Evolutionary conservation across 805 yeast genomes (phyloP).

Genomic region (Saturnispora galanensis): DNA sequence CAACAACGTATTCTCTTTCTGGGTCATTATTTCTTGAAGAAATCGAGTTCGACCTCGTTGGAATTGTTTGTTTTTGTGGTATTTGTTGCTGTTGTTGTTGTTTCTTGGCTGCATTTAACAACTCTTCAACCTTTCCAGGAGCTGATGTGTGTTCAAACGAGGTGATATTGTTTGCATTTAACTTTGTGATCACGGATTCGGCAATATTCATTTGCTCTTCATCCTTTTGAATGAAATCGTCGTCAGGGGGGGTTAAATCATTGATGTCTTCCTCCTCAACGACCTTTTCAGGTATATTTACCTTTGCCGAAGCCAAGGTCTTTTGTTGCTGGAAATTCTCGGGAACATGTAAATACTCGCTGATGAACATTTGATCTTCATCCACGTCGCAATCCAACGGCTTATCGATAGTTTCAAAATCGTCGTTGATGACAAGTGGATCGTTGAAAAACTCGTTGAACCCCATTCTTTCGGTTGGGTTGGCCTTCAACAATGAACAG

Average conservation of each 20-base stretch:
- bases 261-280: slow-evolving; percentile 5
- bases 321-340: not conserved
- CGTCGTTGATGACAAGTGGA: slow-evolving; percentile 46
- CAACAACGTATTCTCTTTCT: slow-evolving; percentile 87
- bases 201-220: slow-evolving; percentile 2
- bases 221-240: not conserved
- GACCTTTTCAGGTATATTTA: slow-evolving; percentile 9
- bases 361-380: slow-evolving; percentile 73
- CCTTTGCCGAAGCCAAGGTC: not conserved
- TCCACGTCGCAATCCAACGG: slow-evolving; percentile 59
- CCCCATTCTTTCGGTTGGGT: slow-evolving; percentile 81
- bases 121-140: slow-evolving; percentile 7
- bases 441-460: slow-evolving; percentile 81
- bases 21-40: slow-evolving; percentile 15
- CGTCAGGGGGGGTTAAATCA: slow-evolving; percentile 4
- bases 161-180: not conserved
- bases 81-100: slow-evolving; percentile 1
- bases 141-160: not conserved
- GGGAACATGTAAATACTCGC: slow-evolving; percentile 48
- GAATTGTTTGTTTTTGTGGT: not conserved
- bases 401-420: slow-evolving; percentile 38
- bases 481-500: slow-evolving; percentile 64
- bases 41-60: not conserved
- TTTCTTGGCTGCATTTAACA: slow-evolving; percentile 8
- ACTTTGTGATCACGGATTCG: not conserved